Percentiles rank a stretch among this genome's conserved stretches.
Evolutionary conservation across 2,329 filamentous ascomycete genomes (phyloP).

Genomic region (Pleurostoma richardsiae): DNA sequence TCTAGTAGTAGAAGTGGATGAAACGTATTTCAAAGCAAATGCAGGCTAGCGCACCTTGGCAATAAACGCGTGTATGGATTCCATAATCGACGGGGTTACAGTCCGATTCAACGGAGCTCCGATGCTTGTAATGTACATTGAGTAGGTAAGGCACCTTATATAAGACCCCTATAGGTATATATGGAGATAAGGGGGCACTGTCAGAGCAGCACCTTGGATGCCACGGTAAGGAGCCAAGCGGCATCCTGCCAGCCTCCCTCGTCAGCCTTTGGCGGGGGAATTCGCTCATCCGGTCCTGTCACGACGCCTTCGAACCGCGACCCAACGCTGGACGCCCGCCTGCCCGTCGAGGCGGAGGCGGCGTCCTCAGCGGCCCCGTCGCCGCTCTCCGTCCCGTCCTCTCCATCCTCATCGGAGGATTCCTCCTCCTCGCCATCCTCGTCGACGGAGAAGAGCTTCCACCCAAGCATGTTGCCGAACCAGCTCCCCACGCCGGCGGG

Average conservation of each 20-base stretch:
- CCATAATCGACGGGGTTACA: no score
- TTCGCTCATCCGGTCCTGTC: conserved; percentile 34
- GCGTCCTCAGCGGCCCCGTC: conserved; percentile 9
- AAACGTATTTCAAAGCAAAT: no score
- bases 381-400: conserved; percentile 16
- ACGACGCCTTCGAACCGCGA: conserved; percentile 35
- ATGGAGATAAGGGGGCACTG: no score
- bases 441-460: conserved; percentile 58
- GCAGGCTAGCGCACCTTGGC: no score
- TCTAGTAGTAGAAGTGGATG: no score
- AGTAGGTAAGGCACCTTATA: no score
- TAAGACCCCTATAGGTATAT: no score
- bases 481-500: conserved; percentile 49
- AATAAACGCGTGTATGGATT: no score
- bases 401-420: conserved; percentile 4
- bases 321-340: conserved; percentile 2
- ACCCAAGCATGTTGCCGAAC: conserved; percentile 54
- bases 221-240: conserved; percentile 62
- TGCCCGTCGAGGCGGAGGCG: background rate
- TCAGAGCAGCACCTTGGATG: conserved; percentile 43
- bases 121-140: no score
- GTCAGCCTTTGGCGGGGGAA: conserved; percentile 46
- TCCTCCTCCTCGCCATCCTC: conserved; percentile 48
- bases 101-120: background rate
- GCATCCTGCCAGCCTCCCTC: conserved; percentile 62